Conservation (phyloP, 306 rosid genomes). For the Malus asiatica region DNA sequence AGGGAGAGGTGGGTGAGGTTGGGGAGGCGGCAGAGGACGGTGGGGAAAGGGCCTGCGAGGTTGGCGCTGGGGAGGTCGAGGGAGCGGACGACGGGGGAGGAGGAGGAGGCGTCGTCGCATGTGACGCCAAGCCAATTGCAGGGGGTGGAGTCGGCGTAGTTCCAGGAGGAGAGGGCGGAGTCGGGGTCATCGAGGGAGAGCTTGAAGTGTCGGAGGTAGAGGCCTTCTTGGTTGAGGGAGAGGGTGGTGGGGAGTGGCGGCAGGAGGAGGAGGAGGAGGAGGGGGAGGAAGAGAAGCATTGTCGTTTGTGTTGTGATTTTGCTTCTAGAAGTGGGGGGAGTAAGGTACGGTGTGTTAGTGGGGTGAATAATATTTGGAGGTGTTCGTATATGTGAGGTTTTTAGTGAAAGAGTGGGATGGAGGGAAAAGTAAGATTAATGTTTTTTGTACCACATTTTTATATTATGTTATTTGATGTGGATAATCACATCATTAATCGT, state of each 20-base stretch:
- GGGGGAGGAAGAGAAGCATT: neutral
- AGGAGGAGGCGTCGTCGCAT: conserved; percentile 29
- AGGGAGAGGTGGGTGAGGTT: conserved; percentile 45
- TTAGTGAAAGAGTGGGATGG: neutral
- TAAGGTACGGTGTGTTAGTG: neutral
- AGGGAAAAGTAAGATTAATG: too few species aligned
- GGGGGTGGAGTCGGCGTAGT: conserved; percentile 39
- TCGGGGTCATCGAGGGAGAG: conserved; percentile 42
- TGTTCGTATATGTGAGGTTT: neutral
- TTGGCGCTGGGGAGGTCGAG: conserved; percentile 53
- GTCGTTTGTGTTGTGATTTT: neutral
- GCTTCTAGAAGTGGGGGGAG: conserved; percentile 1
- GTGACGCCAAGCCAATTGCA: conserved; percentile 60
- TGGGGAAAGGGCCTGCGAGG: conserved; percentile 50
- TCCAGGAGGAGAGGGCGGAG: conserved; percentile 59
- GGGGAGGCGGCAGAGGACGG: conserved; percentile 50
- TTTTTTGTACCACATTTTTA: too few species aligned
- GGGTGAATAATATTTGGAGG: neutral
- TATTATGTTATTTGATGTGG: too few species aligned
- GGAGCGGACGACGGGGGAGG: conserved; percentile 28
- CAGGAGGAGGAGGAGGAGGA: conserved; percentile 1
- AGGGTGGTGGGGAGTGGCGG: neutral
- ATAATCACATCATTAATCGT: too few species aligned
- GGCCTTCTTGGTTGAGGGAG: conserved; percentile 57
- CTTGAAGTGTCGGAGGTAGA: conserved; percentile 43